Evolutionary conservation across 192 early-diverging fungal species (phyloP), one percentile per base, ranked within the genome.

Genomic region (Linnemannia schmuckeri): DNA sequence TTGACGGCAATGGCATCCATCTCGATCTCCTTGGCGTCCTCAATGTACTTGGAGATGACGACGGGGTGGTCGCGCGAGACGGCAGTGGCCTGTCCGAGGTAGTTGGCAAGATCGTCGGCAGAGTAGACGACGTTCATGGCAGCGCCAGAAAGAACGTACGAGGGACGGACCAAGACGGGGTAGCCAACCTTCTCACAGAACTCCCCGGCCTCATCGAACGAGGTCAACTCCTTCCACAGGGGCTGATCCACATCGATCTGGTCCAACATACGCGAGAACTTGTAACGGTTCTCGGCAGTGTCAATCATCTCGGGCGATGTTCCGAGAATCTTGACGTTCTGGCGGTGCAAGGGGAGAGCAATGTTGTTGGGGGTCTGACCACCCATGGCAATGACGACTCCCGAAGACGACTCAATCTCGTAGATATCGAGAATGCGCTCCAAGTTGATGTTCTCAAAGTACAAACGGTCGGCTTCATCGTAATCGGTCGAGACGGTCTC

Each of bases 401-500:
- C 98, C 49, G 88, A 83, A 35, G 97, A 91, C 57, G 88, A 70
- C 92, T 99, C 97, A 37, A 93, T 83, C 89, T 98, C 96, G 82
- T 97, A 97, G 80, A 99, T 98, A 83, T 99, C 98, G 88, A 97
- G 91, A 22, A 98, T 96, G 85, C 98, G 97, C 90, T 99, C 98
- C 80, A 97, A 93, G 69, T 91, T 93, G 66, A 99, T 91, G 84
- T 98, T 96, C 89, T 99, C 98, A 92, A 98, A 99, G 93, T 99
- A 99, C 33, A 99, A 92, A 54, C 98, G 94, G 76, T 99, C 97
- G 87, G 96, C 96, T 90, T 99, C 98, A 89, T 98, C 98, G 85
- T 97, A 99, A 88, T 99, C 98, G 41, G 98, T 98, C 24, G 97
- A 98, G 38, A 99, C 98, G 2, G 98, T 99, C 88, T 99, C 98